Evolutionary conservation across 2,329 filamentous ascomycete genomes (phyloP).

Genomic region (Harringtonia lauricola): DNA sequence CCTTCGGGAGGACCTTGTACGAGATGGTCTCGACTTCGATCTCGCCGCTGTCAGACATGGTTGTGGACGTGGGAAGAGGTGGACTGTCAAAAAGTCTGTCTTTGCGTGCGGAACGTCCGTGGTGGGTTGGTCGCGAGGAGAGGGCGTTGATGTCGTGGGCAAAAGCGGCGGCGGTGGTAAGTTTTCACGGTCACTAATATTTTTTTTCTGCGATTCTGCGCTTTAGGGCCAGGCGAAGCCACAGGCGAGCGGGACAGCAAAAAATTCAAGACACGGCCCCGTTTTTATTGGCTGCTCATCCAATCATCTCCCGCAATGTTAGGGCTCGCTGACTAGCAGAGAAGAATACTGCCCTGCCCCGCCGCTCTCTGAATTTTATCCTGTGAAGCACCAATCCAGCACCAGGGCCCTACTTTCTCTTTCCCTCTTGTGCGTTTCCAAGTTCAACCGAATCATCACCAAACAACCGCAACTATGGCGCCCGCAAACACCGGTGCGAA

Average conservation of each 20-base stretch:
- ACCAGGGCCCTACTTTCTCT: conserved; percentile 3
- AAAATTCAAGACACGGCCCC: too few relatives aligned
- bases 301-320: conserved; percentile 5
- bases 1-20: conserved; percentile 80
- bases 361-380: conserved; percentile 9
- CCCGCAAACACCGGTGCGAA: conserved; percentile 52
- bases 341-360: conserved; percentile 4
- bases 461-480: conserved; percentile 26
- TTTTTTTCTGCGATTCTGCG: conserved; percentile 2
- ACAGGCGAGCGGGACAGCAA: conserved; percentile 1
- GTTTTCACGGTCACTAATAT: neutral
- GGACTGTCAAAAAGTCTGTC: conserved; percentile 4
- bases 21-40: conserved; percentile 77
- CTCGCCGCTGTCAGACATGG: conserved; percentile 94
- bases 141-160: neutral
- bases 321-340: conserved; percentile 7
- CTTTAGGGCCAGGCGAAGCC: conserved; percentile 2
- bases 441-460: conserved; percentile 17
- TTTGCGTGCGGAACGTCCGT: neutral
- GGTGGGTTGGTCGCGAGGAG: conserved; percentile 2
- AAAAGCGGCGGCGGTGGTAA: neutral
- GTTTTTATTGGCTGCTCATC: conserved; percentile 1
- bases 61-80: conserved; percentile 25
- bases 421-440: conserved; percentile 8
- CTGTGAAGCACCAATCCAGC: conserved; percentile 10